Evolutionary conservation across 75 land plant species (phyloP).

Genomic region (Picea sitchensis): DNA sequence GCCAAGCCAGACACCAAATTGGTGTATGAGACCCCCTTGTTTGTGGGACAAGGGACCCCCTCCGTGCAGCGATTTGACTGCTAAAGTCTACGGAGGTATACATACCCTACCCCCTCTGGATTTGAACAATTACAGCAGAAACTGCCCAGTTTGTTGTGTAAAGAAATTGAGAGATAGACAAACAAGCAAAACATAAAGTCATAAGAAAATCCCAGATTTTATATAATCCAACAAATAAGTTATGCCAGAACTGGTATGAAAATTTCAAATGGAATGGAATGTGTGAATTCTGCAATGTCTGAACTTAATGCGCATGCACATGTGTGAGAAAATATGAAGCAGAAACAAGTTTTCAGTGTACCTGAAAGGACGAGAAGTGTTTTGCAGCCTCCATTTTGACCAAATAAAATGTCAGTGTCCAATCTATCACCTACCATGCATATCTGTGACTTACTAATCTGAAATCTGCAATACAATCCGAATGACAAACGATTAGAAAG

Average conservation of each 20-base stretch:
- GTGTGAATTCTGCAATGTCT: neutral
- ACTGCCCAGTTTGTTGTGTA: too few species aligned
- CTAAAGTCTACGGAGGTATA: too few species aligned
- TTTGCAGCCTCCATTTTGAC: constrained; percentile 80
- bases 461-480: constrained; percentile 38
- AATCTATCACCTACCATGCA: constrained; percentile 84
- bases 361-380: constrained; percentile 81
- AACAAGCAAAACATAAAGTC: neutral
- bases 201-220: neutral
- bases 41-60: too few species aligned
- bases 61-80: too few species aligned
- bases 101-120: too few species aligned
- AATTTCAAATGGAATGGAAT: neutral
- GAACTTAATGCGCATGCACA: neutral
- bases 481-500: neutral
- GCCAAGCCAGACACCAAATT: too few species aligned
- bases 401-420: constrained; percentile 77
- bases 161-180: too few species aligned
- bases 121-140: neutral
- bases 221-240: neutral
- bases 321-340: neutral
- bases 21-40: too few species aligned
- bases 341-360: constrained; percentile 1
- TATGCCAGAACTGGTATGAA: neutral
- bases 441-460: constrained; percentile 60